Base-by-base conservation (phyloP, 148 eudicot species). In the Amaranthus palmeri region DNA sequence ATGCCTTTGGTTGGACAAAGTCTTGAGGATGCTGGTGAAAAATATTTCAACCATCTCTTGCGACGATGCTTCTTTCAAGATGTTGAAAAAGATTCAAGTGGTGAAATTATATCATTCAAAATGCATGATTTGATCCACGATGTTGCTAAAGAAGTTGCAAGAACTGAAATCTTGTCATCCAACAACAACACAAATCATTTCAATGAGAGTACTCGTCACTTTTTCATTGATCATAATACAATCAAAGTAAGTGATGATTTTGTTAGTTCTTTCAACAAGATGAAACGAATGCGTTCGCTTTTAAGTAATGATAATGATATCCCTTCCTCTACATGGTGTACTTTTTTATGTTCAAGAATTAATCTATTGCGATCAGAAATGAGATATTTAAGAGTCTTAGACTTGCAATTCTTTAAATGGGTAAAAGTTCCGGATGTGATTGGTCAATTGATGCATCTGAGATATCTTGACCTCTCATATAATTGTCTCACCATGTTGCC, bases 51-150 rank as follows among this genome's bases (percentile, higher is more conserved):
- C 10, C 17, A 9, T 3, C 55, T 80, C 45, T 10, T 67, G 36
- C 43, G 66, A 4, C 52, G 79, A 36, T 61, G 76, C 40, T 75
- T 80, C 73, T 80, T 80, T 46, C 73, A 75, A 54, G 60, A 75
- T 43, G 46, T 75, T 9, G 3, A 5, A 36, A 15, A 3, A 18
- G 69, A 52, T 11, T 18, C 1, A 25, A 25, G 36, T 11, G 69
- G 76, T 7, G 57, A 54, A 6, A 61, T 71, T 36, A 3, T 44
- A 8, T 14, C 18, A 8, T 79, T 65, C 53, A 73, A 74, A 64
- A 55, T 79, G 63, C 81, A 79, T 54, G 72, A 69, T 51, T 12
- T 79, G 11, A 36, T 79, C 54, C 76, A 63, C 10, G 68, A 72
- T 52, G 36, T 72, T 14, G 76, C 76, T 54, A 25, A 11, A 63